A percentile compares a stretch with the other conserved stretches of the same genome.
phyloP scores from a whole-genome alignment of 805 yeast genomes.

The Saccharomyces kudriavzevii region DNA sequence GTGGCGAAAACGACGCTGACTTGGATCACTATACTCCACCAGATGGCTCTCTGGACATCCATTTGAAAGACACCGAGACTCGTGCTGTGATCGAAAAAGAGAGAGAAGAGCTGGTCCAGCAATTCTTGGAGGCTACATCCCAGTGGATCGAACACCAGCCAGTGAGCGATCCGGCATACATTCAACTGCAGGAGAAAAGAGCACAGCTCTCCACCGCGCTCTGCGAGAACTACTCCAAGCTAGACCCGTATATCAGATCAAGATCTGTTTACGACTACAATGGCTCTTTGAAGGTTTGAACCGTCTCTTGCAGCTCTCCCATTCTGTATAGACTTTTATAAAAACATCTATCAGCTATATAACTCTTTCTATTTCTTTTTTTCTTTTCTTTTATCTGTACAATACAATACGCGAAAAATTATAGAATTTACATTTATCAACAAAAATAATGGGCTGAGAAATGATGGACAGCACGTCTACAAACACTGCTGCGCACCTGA shows the following conservation, averaged over 20 bases:
- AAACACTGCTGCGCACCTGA: background rate
- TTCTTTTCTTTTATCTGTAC: background rate
- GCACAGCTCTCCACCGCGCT: conserved; percentile 44
- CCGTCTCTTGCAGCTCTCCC: background rate
- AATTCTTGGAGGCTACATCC: conserved; percentile 57
- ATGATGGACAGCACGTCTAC: background rate
- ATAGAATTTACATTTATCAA: background rate
- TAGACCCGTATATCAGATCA: conserved; percentile 79
- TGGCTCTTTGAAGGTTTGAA: conserved; percentile 38
- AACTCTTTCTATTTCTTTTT: background rate
- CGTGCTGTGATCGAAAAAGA: conserved; percentile 38
- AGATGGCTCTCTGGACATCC: conserved; percentile 46
- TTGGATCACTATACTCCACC: conserved; percentile 56
- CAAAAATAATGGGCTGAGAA: background rate
- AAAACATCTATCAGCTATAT: background rate
- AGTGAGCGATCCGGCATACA: conserved; percentile 42
- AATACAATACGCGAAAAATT: background rate
- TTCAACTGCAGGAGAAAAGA: conserved; percentile 45
- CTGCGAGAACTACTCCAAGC: conserved; percentile 51
- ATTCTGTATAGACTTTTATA: background rate
- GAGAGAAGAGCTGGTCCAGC: conserved; percentile 46
- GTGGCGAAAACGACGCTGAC: conserved; percentile 56
- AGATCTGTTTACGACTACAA: conserved; percentile 72
- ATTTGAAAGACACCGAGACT: conserved; percentile 37
- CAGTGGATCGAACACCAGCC: conserved; percentile 57